A percentile compares a stretch with the other conserved stretches of the same genome.
Conservation (phyloP, 179 eudicot genomes). For the Pouteria campechiana region DNA sequence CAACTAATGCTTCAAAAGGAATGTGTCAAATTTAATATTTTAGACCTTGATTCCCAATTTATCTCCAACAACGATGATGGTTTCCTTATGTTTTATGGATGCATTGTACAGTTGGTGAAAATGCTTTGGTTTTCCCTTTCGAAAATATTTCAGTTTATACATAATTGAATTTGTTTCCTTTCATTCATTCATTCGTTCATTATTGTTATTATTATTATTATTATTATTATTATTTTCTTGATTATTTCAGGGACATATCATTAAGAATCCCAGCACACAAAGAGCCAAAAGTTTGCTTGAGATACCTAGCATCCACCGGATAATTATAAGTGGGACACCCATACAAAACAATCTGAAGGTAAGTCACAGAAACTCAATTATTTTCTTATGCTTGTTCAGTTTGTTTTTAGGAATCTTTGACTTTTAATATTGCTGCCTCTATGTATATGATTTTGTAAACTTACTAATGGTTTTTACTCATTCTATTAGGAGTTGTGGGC, state of each 20-base stretch:
- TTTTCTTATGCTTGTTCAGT: neutral
- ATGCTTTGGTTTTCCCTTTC: neutral
- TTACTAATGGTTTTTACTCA: neutral
- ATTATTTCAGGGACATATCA: slow-evolving; percentile 75
- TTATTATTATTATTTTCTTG: neutral
- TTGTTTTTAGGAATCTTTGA: neutral
- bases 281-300: slow-evolving; percentile 95
- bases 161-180: too few relatives aligned
- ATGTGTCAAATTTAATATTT: too few relatives aligned
- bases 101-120: neutral
- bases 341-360: slow-evolving; percentile 96
- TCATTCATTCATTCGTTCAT: too few relatives aligned
- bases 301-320: slow-evolving; percentile 81
- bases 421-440: neutral
- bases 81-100: too few relatives aligned
- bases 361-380: neutral
- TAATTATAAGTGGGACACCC: slow-evolving; percentile 95
- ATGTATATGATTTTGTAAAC: slow-evolving; percentile 1
- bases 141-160: too few relatives aligned
- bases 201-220: too few relatives aligned
- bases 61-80: too few relatives aligned
- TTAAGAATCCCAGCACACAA: slow-evolving; percentile 94
- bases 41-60: too few relatives aligned
- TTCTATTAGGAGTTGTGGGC: slow-evolving; percentile 87
- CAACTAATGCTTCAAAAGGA: too few relatives aligned